Percentiles rank a stretch among this genome's conserved stretches.
phyloP scores from a whole-genome alignment of 2,329 filamentous ascomycete genomes.

The Geoglossum cookeanum region DNA sequence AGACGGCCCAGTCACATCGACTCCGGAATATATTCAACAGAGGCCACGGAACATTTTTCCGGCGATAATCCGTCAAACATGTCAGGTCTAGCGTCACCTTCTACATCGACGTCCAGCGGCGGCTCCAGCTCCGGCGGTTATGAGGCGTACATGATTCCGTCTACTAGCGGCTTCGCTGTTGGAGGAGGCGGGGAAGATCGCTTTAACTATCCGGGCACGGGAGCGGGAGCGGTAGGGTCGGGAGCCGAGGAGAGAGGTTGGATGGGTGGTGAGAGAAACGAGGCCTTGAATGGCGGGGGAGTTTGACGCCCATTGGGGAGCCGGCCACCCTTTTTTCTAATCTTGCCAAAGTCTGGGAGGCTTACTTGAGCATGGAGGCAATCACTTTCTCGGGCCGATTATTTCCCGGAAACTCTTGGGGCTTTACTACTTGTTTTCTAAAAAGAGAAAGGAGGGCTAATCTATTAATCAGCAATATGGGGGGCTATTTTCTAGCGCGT shows the following conservation, averaged over 20 bases:
- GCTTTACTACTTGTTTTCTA: too few relatives aligned
- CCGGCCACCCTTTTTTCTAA: too few relatives aligned
- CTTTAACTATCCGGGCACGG: not conserved
- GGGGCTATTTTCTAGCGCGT: too few relatives aligned
- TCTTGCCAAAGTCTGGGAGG: too few relatives aligned
- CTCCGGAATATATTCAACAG: not conserved
- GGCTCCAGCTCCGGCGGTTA: not conserved
- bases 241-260: not conserved
- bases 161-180: not conserved
- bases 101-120: not conserved
- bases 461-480: too few relatives aligned
- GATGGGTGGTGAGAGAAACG: not conserved
- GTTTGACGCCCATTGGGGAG: too few relatives aligned
- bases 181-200: not conserved
- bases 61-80: not conserved
- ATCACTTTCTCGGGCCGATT: too few relatives aligned
- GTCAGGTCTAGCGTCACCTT: not conserved
- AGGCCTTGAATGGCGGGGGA: too few relatives aligned
- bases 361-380: too few relatives aligned
- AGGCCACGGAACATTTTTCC: not conserved
- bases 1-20: not conserved
- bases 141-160: slow-evolving; percentile 2
- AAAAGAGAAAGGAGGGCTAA: too few relatives aligned
- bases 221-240: not conserved
- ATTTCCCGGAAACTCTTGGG: too few relatives aligned